Evolutionary conservation across 2,329 filamentous ascomycete species (phyloP).

Genomic region (Atkinsonella hypoxylon): DNA sequence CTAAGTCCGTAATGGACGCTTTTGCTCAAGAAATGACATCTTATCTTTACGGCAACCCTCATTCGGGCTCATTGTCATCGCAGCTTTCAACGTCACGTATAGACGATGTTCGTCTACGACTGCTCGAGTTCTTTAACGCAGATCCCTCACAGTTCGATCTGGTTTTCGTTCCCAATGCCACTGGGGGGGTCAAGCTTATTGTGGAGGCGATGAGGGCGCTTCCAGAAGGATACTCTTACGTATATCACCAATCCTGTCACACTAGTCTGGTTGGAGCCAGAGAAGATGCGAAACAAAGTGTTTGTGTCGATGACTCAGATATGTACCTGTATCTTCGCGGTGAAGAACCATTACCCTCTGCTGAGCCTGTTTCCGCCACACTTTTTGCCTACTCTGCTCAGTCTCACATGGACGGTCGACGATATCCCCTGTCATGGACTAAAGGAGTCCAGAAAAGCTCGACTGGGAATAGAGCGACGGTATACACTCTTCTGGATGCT

Average conservation of each 20-base stretch:
- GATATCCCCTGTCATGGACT: constrained; percentile 62
- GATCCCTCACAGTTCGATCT: constrained; percentile 74
- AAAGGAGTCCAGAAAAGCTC: constrained; percentile 26
- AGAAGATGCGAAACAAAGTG: constrained; percentile 52
- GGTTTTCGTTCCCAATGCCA: constrained; percentile 86
- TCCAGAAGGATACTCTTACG: constrained; percentile 64
- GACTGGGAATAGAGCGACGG: constrained; percentile 12
- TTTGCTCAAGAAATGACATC: constrained; percentile 71
- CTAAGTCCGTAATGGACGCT: constrained; percentile 67
- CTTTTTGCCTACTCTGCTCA: constrained; percentile 79
- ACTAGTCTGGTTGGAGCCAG: constrained; percentile 77
- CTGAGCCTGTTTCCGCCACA: constrained; percentile 14
- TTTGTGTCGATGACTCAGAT: constrained; percentile 54
- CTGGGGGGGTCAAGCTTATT: constrained; percentile 79
- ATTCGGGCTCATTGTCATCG: constrained; percentile 74
- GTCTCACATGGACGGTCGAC: constrained; percentile 80
- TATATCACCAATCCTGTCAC: constrained; percentile 74
- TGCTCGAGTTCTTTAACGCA: constrained; percentile 69
- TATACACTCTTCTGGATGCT: constrained; percentile 70
- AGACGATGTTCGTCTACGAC: constrained; percentile 60
- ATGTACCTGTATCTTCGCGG: constrained; percentile 53
- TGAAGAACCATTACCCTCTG: constrained; percentile 16
- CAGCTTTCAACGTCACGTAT: constrained; percentile 63
- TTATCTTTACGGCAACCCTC: constrained; percentile 80
- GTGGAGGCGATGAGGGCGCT: constrained; percentile 61